These are phyloP conservation scores for Arctium lappa DNA, from an alignment of 129 eudicot genomes.

Conservation along the genomic window DNA sequence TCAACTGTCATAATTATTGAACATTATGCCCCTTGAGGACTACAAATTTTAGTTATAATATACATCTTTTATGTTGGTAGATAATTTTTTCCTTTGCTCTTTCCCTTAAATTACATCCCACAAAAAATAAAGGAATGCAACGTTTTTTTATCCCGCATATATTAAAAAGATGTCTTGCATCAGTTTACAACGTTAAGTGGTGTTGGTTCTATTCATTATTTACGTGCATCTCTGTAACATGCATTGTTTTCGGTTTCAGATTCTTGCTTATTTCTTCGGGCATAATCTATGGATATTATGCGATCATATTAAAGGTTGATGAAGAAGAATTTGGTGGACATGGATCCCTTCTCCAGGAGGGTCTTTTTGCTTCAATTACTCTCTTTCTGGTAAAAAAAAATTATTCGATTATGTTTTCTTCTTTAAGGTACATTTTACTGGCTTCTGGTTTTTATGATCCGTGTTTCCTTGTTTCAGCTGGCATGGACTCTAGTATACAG, in stretches of 20 bases:
- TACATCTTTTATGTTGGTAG: too few relatives aligned
- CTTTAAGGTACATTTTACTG: background rate
- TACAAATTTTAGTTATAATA: too few relatives aligned
- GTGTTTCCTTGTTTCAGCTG: slow-evolving; percentile 52
- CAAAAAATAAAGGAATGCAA: background rate
- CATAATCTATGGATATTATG: slow-evolving; percentile 83
- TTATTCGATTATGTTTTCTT: background rate
- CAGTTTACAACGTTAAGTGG: background rate
- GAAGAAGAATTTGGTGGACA: slow-evolving; percentile 99
- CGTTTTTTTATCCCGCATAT: background rate
- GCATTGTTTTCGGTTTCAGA: slow-evolving; percentile 41
- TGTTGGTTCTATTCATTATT: background rate
- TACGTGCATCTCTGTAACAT: background rate
- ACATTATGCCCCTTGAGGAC: too few relatives aligned
- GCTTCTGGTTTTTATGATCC: background rate
- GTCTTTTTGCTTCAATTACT: slow-evolving; percentile 86
- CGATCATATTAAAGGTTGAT: slow-evolving; percentile 67
- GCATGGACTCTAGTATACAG: slow-evolving; percentile 97
- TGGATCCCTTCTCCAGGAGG: slow-evolving; percentile 96
- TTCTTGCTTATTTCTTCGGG: slow-evolving; percentile 77
- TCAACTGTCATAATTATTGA: too few relatives aligned
- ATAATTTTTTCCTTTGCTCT: too few relatives aligned
- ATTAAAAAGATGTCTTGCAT: background rate
- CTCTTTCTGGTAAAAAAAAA: slow-evolving; percentile 72
- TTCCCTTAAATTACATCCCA: too few relatives aligned